These are phyloP conservation scores for Hibiscus trionum DNA, from an alignment of 345 rosid species.

Conservation along the genomic window DNA sequence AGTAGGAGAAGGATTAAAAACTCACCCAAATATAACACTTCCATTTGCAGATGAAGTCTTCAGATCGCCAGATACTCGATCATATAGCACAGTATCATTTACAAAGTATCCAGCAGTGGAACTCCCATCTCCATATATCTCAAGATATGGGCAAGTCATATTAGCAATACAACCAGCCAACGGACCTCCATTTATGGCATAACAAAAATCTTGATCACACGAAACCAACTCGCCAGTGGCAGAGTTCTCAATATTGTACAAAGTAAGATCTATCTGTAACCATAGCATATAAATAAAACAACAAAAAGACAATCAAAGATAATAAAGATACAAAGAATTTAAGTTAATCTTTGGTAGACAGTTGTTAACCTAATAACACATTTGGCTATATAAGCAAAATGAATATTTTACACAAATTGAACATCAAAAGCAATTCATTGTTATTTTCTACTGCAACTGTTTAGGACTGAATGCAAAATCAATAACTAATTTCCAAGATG, in stretches of 20 bases:
- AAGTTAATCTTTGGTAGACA: neutral
- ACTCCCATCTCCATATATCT: conserved; percentile 94
- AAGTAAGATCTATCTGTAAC: conserved; percentile 66
- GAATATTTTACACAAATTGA: neutral
- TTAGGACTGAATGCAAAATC: neutral
- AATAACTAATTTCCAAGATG: neutral
- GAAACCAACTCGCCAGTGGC: conserved; percentile 52
- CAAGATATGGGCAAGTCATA: conserved; percentile 77
- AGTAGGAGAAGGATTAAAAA: neutral
- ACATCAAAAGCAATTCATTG: neutral
- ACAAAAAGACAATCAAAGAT: neutral
- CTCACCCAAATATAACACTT: conserved; percentile 84
- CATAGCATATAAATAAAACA: neutral
- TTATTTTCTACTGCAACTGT: neutral
- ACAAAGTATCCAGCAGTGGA: conserved; percentile 84
- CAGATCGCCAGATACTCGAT: conserved; percentile 83
- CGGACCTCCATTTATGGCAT: conserved; percentile 61
- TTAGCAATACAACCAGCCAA: conserved; percentile 64
- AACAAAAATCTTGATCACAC: conserved; percentile 75
- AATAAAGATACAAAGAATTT: neutral
- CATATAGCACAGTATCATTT: conserved; percentile 66
- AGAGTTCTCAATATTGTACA: conserved; percentile 59
- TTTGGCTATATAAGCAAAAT: neutral
- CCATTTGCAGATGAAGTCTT: conserved; percentile 78
- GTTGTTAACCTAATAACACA: neutral